Evolutionary conservation across 139 green algal genomes (phyloP).

Genomic region (Mesotaenium endlicherianum): DNA sequence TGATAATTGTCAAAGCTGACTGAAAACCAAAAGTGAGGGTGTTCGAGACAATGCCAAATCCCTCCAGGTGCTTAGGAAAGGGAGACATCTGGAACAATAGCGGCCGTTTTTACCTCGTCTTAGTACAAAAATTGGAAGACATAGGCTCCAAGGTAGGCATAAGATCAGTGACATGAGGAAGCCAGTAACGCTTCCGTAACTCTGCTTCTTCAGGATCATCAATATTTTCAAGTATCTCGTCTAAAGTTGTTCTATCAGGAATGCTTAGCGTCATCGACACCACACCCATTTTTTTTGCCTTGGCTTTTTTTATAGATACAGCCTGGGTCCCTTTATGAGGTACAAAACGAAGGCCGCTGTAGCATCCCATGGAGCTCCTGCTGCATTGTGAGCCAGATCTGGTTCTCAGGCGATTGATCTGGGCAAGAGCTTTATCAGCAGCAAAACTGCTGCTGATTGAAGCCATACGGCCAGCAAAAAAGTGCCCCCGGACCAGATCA

Average conservation of each 20-base stretch:
- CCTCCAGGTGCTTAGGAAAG: neutral
- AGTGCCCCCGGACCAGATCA: too few species aligned
- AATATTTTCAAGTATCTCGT: conserved; percentile 14
- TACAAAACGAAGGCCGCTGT: too few species aligned
- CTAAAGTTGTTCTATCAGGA: conserved; percentile 5
- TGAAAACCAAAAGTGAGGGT: neutral
- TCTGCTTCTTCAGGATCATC: conserved; percentile 22
- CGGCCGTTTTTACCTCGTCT: conserved; percentile 22
- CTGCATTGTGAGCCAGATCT: too few species aligned
- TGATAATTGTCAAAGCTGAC: neutral
- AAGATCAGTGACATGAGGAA: conserved; percentile 35
- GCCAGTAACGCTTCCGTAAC: conserved; percentile 19
- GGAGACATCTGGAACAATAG: neutral
- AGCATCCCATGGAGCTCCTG: too few species aligned
- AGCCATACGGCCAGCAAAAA: too few species aligned
- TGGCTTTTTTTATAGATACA: too few species aligned
- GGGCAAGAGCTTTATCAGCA: too few species aligned
- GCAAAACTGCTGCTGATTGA: too few species aligned
- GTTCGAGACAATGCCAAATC: neutral
- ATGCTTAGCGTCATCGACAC: too few species aligned
- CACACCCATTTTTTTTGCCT: too few species aligned
- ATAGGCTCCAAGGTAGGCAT: neutral
- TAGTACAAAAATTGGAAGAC: conserved; percentile 32
- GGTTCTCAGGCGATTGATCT: too few species aligned
- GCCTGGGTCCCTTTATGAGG: too few species aligned